Evolutionary conservation across 768 basidiomycete species (phyloP).

Genomic region (Russula compacta): DNA sequence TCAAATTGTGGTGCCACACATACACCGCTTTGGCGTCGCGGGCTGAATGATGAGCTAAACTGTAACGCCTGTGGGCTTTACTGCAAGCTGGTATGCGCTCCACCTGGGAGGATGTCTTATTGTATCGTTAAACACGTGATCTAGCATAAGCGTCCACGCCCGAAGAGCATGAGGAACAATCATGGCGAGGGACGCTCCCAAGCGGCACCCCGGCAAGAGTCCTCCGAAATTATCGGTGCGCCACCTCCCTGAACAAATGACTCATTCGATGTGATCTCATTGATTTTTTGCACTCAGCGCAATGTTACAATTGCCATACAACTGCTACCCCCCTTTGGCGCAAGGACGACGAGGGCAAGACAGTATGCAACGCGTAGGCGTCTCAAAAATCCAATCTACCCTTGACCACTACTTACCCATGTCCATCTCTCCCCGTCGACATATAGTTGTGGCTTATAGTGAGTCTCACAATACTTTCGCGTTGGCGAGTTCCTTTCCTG

Average conservation of each 20-base stretch:
- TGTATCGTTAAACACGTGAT: background rate
- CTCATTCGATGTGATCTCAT: background rate
- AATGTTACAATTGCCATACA: slow-evolving; percentile 87
- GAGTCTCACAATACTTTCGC: slow-evolving; percentile 24
- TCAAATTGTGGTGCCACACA: slow-evolving; percentile 85
- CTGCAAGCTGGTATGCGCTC: slow-evolving; percentile 62
- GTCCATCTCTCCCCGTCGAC: background rate
- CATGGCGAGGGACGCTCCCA: slow-evolving; percentile 66
- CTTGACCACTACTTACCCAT: background rate
- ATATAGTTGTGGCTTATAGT: slow-evolving; percentile 69
- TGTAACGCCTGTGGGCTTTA: slow-evolving; percentile 86
- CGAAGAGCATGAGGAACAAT: slow-evolving; percentile 76
- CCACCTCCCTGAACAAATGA: slow-evolving; percentile 20
- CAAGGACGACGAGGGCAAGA: slow-evolving; percentile 87
- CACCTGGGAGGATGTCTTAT: background rate
- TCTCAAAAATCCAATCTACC: background rate
- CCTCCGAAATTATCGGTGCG: slow-evolving; percentile 65
- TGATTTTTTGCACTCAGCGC: slow-evolving; percentile 33
- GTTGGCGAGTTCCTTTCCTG: background rate
- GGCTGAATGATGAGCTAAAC: slow-evolving; percentile 81
- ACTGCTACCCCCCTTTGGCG: slow-evolving; percentile 85
- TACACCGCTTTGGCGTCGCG: slow-evolving; percentile 80
- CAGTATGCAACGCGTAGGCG: slow-evolving; percentile 82
- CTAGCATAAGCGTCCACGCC: slow-evolving; percentile 81
- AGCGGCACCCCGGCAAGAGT: slow-evolving; percentile 54